Base-by-base conservation (phyloP, 192 early-diverging fungal species). In the Entomortierella beljakovae region DNA sequence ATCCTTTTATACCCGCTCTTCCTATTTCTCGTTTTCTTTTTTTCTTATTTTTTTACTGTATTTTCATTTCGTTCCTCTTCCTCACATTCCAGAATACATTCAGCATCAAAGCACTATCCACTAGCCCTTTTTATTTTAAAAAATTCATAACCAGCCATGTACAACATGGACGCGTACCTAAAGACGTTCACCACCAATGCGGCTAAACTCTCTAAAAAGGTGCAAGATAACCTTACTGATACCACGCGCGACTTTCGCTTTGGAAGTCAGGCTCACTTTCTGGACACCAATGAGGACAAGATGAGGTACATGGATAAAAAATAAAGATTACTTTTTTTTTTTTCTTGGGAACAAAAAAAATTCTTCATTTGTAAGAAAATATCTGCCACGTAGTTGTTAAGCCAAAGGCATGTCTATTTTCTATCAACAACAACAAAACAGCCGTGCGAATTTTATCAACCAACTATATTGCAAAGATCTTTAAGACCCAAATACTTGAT, bases 251-350 rank as follows among this genome's bases (percentile, higher is more conserved):
- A 98, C 55, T 91, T 96, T 57, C 91, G 94, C 16, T 84, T 95
- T 31, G 90, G 88, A 67, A 87, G 85, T 33, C 85, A 87, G 38
- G 84, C 86, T 29, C 91, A 95, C 61, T 92, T 96, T 71, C 97
- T 95, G 82, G 95, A 99, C 65, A 94, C 93, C 26, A 91, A 93
- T 33, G 97, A 98, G 55, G 95, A 92, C 64, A 89, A 92, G 71
- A 88, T 96, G 75, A 68, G 82, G 75, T 65, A 70, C 34, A 15
- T 26, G 23, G 16, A 15, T 5, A 35, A 13, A 57, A 35, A 38
- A 15, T 35, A 13, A n/a, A n/a, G n/a, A n/a, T n/a, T n/a, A 13
- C 37, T 40, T 40, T 40, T 40, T 49, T 62, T 9, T 32, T 28
- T 42, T 42, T 42, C n/a, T n/a, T n/a, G n/a, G n/a, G n/a, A n/a